A percentile compares a stretch with the other conserved stretches of the same genome.
phyloP scores from a whole-genome alignment of 805 yeast genomes.

The Myxozyma udenii region DNA sequence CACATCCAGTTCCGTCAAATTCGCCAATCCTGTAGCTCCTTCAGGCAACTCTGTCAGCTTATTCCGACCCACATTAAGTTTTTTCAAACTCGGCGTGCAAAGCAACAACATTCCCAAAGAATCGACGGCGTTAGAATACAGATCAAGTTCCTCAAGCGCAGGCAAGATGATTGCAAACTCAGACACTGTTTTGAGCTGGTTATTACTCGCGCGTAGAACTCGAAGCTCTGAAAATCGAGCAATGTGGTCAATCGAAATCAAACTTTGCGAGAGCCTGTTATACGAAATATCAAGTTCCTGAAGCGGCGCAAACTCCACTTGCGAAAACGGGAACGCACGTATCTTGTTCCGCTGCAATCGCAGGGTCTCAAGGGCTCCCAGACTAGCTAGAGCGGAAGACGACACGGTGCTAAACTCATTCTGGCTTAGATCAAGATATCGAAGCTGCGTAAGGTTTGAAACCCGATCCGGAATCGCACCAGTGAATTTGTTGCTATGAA shows the following conservation, averaged over 20 bases:
- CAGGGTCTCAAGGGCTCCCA: conserved; percentile 8
- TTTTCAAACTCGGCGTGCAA: conserved; percentile 20
- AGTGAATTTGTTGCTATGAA: conserved; percentile 18
- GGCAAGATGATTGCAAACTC: conserved; percentile 28
- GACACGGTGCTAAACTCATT: conserved; percentile 18
- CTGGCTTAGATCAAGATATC: conserved; percentile 10
- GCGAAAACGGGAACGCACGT: conserved; percentile 15
- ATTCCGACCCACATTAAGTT: conserved; percentile 17
- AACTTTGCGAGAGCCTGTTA: conserved; percentile 19
- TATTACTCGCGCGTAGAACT: conserved; percentile 20
- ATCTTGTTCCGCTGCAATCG: conserved; percentile 14
- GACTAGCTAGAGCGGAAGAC: conserved; percentile 5
- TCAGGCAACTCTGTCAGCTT: conserved; percentile 15
- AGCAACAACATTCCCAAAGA: conserved; percentile 26
- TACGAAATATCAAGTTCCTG: conserved; percentile 19
- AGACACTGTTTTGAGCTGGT: conserved; percentile 19
- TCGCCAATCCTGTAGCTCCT: conserved; percentile 11
- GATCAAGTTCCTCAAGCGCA: conserved; percentile 18
- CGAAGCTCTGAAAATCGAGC: conserved; percentile 20
- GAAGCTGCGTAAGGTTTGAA: conserved; percentile 7
- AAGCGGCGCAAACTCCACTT: conserved; percentile 9
- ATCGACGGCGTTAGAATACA: conserved; percentile 14
- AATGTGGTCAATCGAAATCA: conserved; percentile 19
- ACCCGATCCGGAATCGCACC: conserved; percentile 20
- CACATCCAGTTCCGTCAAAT: conserved; percentile 13